Conservation (phyloP, 192 early-diverging fungal genomes). For the Umbelopsis vinacea region DNA sequence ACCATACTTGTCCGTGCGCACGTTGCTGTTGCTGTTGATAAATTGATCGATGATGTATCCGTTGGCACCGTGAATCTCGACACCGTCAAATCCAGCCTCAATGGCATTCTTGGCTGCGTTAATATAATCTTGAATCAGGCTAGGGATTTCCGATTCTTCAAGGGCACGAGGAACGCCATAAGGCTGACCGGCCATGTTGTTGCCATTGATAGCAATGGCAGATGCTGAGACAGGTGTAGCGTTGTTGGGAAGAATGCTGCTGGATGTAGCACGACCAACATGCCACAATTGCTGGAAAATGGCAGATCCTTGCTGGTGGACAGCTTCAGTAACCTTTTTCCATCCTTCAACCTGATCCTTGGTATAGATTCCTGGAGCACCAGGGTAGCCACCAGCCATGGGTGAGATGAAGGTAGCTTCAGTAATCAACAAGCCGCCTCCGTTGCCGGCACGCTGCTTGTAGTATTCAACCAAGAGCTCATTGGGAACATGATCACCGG, state of each 20-base stretch:
- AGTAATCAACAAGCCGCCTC: conserved; percentile 30
- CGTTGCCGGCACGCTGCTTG: conserved; percentile 23
- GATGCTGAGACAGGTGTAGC: conserved; percentile 31
- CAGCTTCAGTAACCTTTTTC: conserved; percentile 57
- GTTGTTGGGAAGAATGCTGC: not conserved
- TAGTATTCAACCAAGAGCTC: conserved; percentile 28
- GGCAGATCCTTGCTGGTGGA: conserved; percentile 56
- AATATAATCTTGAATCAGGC: conserved; percentile 8
- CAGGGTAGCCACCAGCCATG: conserved; percentile 10
- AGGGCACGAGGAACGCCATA: conserved; percentile 27
- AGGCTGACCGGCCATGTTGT: not conserved
- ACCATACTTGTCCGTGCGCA: conserved; percentile 61
- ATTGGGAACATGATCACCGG: conserved; percentile 1
- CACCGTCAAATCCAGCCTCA: conserved; percentile 82
- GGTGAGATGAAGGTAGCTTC: conserved; percentile 29
- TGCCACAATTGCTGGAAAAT: conserved; percentile 66
- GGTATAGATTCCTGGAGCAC: conserved; percentile 41
- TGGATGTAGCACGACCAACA: conserved; percentile 23
- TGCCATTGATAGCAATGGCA: conserved; percentile 25
- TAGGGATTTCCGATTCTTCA: conserved; percentile 16
- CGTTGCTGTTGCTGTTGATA: conserved; percentile 76
- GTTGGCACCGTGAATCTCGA: conserved; percentile 92
- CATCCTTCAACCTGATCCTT: conserved; percentile 49
- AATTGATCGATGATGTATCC: conserved; percentile 88
- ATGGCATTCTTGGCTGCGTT: conserved; percentile 70